Evolutionary conservation across 768 basidiomycete species (phyloP).

Genomic region (Galerina marginata): DNA sequence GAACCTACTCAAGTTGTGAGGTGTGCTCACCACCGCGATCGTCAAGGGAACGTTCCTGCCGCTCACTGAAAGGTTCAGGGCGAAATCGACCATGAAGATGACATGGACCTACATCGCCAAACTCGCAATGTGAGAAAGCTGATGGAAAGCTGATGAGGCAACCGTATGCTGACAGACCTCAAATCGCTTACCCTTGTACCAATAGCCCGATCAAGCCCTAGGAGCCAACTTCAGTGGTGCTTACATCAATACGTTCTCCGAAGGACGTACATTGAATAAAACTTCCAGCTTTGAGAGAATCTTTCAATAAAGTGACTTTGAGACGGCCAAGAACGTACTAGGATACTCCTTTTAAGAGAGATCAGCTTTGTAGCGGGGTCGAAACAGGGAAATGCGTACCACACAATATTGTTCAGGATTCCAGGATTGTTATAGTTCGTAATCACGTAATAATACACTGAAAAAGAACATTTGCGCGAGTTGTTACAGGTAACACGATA

Average conservation of each 20-base stretch:
- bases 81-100: background rate
- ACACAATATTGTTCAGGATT: conserved; percentile 46
- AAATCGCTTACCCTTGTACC: conserved; percentile 50
- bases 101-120: conserved; percentile 45
- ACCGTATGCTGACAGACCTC: background rate
- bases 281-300: conserved; percentile 51
- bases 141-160: background rate
- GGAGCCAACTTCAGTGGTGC: background rate
- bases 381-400: conserved; percentile 37
- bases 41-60: conserved; percentile 49
- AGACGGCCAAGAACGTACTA: conserved; percentile 37
- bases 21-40: conserved; percentile 43
- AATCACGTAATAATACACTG: conserved; percentile 60
- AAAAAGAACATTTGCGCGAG: background rate
- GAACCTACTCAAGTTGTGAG: background rate
- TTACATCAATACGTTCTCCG: background rate
- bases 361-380: background rate
- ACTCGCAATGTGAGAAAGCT: conserved; percentile 51
- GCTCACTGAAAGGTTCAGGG: conserved; percentile 45
- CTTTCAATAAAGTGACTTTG: background rate
- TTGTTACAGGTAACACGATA: background rate
- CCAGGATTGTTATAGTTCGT: conserved; percentile 54
- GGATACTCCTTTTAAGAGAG: conserved; percentile 48
- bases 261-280: conserved; percentile 52
- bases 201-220: conserved; percentile 61